A percentile compares a stretch with the other conserved stretches of the same genome.
Conservation (phyloP, 116 monocot genomes). For the Iris pallida region DNA sequence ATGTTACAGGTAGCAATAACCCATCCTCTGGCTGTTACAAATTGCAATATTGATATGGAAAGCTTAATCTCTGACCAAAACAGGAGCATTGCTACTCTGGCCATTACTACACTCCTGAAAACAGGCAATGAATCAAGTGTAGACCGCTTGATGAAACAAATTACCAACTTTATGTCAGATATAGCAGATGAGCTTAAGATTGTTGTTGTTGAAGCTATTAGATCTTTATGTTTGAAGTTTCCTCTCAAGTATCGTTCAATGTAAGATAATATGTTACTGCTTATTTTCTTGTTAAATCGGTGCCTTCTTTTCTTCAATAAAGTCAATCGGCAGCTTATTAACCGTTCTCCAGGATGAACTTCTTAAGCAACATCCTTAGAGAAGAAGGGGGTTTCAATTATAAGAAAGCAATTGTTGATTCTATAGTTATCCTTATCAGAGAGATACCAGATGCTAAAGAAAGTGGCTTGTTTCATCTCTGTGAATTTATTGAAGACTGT, state of each 20-base stretch:
- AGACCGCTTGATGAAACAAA: constrained; percentile 98
- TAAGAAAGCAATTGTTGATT: constrained; percentile 98
- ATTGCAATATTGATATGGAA: constrained; percentile 98
- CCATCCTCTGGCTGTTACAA: constrained; percentile 92
- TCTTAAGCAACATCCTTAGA: constrained; percentile 96
- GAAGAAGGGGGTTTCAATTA: constrained; percentile 99
- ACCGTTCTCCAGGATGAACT: constrained; percentile 73
- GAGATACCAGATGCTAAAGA: constrained; percentile 99
- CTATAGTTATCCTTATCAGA: constrained; percentile 94
- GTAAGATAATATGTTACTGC: constrained; percentile 38
- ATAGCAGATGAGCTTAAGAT: constrained; percentile 99
- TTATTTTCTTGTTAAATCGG: neutral
- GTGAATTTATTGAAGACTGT: constrained; percentile 99
- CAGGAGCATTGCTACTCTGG: constrained; percentile 99
- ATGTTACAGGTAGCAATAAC: constrained; percentile 89
- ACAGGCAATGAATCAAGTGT: constrained; percentile 98
- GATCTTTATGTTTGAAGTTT: constrained; percentile 92
- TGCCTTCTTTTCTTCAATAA: neutral
- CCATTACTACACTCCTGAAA: constrained; percentile 95
- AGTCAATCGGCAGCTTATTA: constrained; percentile 9
- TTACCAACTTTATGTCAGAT: constrained; percentile 98
- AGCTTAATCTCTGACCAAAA: constrained; percentile 98
- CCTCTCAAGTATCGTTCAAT: constrained; percentile 95
- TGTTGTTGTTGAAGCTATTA: constrained; percentile 97
- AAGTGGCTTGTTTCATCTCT: constrained; percentile 92